A percentile compares a stretch with the other conserved stretches of the same genome.
These are phyloP conservation scores for Paramyrothecium roridum DNA, from an alignment of 2,329 filamentous ascomycete genomes.

Conservation along the genomic window DNA sequence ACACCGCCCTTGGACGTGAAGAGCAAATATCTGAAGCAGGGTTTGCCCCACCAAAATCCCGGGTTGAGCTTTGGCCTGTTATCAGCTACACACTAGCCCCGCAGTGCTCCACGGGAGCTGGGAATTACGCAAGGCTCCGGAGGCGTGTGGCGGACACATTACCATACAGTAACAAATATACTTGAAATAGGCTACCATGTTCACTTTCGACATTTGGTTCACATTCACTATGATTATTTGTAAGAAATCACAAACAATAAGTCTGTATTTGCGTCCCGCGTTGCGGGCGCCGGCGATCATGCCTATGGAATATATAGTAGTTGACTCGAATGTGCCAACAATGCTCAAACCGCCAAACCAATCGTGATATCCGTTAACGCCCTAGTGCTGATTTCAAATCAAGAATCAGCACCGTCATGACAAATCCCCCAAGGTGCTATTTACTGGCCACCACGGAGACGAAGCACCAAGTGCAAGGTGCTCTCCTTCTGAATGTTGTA, in stretches of 20 bases:
- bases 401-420: slow-evolving; percentile 64
- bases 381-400: slow-evolving; percentile 55
- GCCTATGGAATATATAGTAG: not conserved
- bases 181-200: too few species aligned
- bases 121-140: too few species aligned
- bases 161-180: too few species aligned
- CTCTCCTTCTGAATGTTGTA: slow-evolving; percentile 97
- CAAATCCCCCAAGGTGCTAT: slow-evolving; percentile 22
- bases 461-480: slow-evolving; percentile 81
- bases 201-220: too few species aligned
- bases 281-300: not conserved
- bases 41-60: too few species aligned
- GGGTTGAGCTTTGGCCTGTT: too few species aligned
- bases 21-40: too few species aligned
- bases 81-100: too few species aligned
- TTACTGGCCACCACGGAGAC: slow-evolving; percentile 75
- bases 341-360: slow-evolving; percentile 13
- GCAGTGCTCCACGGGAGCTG: too few species aligned
- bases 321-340: slow-evolving; percentile 7
- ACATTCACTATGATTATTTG: too few species aligned
- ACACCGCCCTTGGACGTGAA: too few species aligned
- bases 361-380: slow-evolving; percentile 19
- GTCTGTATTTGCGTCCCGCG: not conserved
- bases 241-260: not conserved
- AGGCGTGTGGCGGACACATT: too few species aligned